phyloP scores from a whole-genome alignment of 352 stramenopile species.

The Pythium brachiatum region DNA sequence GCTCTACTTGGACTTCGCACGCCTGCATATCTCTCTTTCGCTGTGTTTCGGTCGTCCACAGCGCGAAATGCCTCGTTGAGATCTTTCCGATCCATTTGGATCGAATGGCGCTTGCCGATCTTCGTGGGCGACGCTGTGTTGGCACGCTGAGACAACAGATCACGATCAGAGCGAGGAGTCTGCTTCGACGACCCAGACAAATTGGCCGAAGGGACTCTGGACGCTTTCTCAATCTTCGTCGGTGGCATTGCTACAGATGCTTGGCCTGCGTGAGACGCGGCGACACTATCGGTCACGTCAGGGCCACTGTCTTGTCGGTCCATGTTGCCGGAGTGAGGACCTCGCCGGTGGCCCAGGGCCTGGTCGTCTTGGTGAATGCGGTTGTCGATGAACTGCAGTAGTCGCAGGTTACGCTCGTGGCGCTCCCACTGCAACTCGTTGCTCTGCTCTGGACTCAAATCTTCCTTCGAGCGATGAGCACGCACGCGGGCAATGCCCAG shows the following conservation, averaged over 20 bases:
- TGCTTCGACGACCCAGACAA: neutral
- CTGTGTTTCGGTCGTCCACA: neutral
- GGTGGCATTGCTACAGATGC: neutral
- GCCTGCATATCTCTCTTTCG: neutral
- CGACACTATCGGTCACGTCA: neutral
- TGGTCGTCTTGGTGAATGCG: neutral
- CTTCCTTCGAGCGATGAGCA: neutral
- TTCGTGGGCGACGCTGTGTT: neutral
- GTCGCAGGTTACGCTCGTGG: slow-evolving; percentile 13
- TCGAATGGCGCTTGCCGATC: slow-evolving; percentile 11
- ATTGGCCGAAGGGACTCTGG: neutral
- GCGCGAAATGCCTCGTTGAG: slow-evolving; percentile 6
- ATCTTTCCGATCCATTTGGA: slow-evolving; percentile 9
- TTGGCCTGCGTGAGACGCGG: neutral
- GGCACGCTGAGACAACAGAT: neutral
- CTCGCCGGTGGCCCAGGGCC: neutral
- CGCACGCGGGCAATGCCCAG: neutral
- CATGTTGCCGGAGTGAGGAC: neutral
- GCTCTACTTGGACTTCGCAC: neutral
- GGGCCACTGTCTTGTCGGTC: neutral
- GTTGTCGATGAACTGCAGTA: slow-evolving; percentile 15
- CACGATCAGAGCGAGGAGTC: neutral
- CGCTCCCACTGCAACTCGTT: slow-evolving; percentile 7
- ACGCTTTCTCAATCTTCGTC: neutral
- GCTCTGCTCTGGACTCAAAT: neutral